phyloP scores from a whole-genome alignment of 306 rosid species.

The Styphnolobium japonicum region DNA sequence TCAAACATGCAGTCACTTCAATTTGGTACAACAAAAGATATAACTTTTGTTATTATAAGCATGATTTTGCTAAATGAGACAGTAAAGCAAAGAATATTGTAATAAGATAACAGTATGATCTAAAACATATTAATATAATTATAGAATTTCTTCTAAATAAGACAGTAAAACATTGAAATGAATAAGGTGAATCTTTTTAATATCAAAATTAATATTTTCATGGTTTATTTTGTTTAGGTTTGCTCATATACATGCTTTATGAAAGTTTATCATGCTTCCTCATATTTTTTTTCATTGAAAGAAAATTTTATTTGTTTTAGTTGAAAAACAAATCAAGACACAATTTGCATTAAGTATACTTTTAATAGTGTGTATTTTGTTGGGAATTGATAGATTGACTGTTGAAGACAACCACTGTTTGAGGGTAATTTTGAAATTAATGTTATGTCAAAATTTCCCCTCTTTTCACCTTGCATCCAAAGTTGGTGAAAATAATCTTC shows the following conservation, averaged over 20 bases:
- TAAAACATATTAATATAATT: not conserved
- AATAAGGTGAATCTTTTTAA: not conserved
- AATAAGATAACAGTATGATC: not conserved
- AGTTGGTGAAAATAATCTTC: constrained; percentile 4
- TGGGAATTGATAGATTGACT: not conserved
- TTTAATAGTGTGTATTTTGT: not conserved
- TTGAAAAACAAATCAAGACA: not conserved
- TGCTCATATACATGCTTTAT: not conserved
- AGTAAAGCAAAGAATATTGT: not conserved
- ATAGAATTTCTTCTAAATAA: not conserved
- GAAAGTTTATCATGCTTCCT: not conserved
- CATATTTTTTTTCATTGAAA: not conserved
- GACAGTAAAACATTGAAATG: constrained; percentile 5
- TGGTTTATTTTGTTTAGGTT: not conserved
- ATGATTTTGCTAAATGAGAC: not conserved
- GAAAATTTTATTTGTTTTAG: not conserved
- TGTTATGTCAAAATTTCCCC: not conserved
- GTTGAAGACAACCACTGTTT: not conserved
- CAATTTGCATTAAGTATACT: not conserved
- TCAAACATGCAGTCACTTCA: not conserved
- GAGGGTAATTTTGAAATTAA: constrained; percentile 11
- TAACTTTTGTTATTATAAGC: not conserved
- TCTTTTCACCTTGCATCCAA: not conserved
- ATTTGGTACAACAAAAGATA: not conserved
- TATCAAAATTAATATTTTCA: constrained; percentile 9